Percentiles rank a stretch among this genome's conserved stretches.
Conservation (phyloP, 371 early-diverging fungal species). For the Funneliformis caledonium region DNA sequence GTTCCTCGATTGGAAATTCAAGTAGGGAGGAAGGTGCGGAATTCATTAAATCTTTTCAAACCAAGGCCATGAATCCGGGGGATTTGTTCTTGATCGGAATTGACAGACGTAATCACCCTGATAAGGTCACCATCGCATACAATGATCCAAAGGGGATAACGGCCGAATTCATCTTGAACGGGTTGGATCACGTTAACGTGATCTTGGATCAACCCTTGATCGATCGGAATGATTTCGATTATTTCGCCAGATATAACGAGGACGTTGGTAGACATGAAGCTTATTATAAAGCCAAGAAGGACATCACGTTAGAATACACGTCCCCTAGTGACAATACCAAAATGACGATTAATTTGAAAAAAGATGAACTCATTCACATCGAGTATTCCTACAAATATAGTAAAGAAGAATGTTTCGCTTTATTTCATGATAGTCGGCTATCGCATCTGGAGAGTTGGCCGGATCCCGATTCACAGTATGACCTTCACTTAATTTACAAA, state of each 20-base stretch:
- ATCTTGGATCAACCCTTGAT: conserved; percentile 64
- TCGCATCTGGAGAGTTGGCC: conserved; percentile 64
- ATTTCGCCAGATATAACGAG: conserved; percentile 74
- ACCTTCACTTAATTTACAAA: conserved; percentile 74
- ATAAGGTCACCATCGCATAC: conserved; percentile 78
- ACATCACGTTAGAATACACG: conserved; percentile 56
- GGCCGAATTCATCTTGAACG: conserved; percentile 84
- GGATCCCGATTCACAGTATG: conserved; percentile 66
- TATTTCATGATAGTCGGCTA: conserved; percentile 63
- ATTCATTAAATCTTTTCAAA: conserved; percentile 56
- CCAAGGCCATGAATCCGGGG: conserved; percentile 67
- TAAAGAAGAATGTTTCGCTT: conserved; percentile 57
- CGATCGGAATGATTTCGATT: conserved; percentile 66
- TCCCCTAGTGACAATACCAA: conserved; percentile 42
- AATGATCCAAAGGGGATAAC: conserved; percentile 82
- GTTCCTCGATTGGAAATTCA: conserved; percentile 87
- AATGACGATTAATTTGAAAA: conserved; percentile 52
- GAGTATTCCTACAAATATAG: conserved; percentile 90
- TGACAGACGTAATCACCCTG: conserved; percentile 77
- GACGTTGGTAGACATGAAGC: conserved; percentile 81
- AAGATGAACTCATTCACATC: conserved; percentile 85
- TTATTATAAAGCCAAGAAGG: conserved; percentile 65
- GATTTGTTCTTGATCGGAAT: conserved; percentile 84
- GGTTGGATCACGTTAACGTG: conserved; percentile 75
- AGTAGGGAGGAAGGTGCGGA: conserved; percentile 60